Base-by-base conservation (phyloP, 257 asterid genomes). In the Fraxinus americana region DNA sequence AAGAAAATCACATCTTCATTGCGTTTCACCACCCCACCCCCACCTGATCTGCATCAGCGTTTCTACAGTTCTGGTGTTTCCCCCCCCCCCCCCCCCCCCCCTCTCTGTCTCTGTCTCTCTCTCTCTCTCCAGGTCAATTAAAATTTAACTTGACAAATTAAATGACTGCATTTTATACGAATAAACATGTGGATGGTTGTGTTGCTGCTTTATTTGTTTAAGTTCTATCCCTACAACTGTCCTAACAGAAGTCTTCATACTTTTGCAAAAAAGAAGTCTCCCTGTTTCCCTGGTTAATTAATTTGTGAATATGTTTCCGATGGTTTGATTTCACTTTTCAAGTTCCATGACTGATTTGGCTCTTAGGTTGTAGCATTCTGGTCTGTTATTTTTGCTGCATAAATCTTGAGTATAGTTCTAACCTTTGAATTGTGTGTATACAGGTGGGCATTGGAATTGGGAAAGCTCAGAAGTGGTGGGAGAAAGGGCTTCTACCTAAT, bases 401-500 rank as follows among this genome's bases (percentile, higher is more conserved):
- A 52, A 17, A 4, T 52, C 8, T 52, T 14, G 19, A 16, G 23
- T 17, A 52, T 6, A 52, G 19, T 61, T 21, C 68, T 32, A 35
- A 77, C 30, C 52, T 70, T 39, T 29, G 27, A 12, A 16, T 52
- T 73, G 29, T 71, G 12, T 78, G 41, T 50, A 5, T 14, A 74
- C 83, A 79, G 83, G 39, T 79, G 79, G 75, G 83, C 75, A 27
- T 67, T 68, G 79, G 79, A 74, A 75, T 85, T 34, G 83, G 71
- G 50, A 85, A 79, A 79, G 78, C 80, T 70, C 88, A 78, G 13
- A 86, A 68, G 75, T 86, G 90, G 90, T 86, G 90, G 90, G 88
- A 84, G 75, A 86, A 82, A 78, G 86, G 88, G n/a, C 67, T 82
- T 66, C 78, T 80, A 65, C 88, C 86, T 10, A 86, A 86, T 76